Conservation (phyloP, 176 grass and related monocot species). For the Ensete glaucum region DNA sequence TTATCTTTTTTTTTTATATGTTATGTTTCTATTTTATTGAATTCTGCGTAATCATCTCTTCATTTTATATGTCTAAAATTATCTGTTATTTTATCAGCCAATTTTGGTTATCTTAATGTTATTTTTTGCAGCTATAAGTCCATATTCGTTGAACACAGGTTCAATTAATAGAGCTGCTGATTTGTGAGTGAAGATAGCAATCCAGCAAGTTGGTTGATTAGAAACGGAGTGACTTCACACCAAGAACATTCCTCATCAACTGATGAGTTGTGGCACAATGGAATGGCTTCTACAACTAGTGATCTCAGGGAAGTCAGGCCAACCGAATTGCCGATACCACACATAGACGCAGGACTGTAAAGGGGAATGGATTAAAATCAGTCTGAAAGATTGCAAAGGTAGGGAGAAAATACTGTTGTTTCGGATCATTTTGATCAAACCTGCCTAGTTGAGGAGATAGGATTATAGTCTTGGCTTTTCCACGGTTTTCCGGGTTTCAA, state of each 20-base stretch:
- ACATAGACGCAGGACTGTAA: slow-evolving; percentile 12
- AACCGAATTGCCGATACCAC: slow-evolving; percentile 26
- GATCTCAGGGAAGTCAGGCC: slow-evolving; percentile 2
- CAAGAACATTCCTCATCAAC: neutral
- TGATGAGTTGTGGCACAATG: neutral
- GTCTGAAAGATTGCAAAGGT: slow-evolving; percentile 29
- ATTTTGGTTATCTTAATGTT: too few species aligned
- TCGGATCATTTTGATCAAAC: slow-evolving; percentile 18
- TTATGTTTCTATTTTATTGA: too few species aligned
- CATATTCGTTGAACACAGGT: neutral
- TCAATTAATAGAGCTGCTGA: neutral
- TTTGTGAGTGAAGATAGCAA: neutral
- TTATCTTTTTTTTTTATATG: too few species aligned
- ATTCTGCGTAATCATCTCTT: too few species aligned
- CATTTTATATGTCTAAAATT: too few species aligned
- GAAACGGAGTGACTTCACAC: neutral
- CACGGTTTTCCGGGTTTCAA: too few species aligned
- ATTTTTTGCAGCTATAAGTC: too few species aligned
- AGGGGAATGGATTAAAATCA: slow-evolving; percentile 6
- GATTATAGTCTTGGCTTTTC: neutral
- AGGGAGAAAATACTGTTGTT: slow-evolving; percentile 47
- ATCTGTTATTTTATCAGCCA: too few species aligned
- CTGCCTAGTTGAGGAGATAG: neutral
- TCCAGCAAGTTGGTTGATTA: neutral
- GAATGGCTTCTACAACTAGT: neutral